phyloP scores from a whole-genome alignment of 192 early-diverging fungal species.

The Linderina pennispora region DNA sequence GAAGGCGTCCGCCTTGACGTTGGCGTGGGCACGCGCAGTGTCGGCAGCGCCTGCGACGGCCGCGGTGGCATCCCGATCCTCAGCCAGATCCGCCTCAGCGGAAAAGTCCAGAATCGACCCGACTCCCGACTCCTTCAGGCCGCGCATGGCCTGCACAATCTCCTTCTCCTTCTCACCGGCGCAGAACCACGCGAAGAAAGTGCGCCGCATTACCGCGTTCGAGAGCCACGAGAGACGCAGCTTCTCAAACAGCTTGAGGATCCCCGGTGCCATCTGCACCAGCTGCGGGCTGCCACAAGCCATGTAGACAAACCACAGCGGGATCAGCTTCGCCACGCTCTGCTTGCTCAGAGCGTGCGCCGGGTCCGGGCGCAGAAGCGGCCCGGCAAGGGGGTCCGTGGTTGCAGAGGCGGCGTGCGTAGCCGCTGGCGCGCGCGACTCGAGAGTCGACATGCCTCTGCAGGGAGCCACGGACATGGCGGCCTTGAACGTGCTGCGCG shows the following conservation, averaged over 20 bases:
- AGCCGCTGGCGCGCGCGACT: neutral
- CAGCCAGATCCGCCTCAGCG: constrained; percentile 75
- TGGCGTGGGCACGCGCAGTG: constrained; percentile 45
- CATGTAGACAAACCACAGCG: constrained; percentile 34
- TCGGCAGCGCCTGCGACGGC: no score
- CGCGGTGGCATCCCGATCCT: constrained; percentile 43
- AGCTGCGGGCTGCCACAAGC: constrained; percentile 28
- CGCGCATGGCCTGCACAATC: constrained; percentile 75
- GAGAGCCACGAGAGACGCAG: constrained; percentile 42
- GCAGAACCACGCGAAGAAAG: constrained; percentile 80
- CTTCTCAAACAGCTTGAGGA: constrained; percentile 22
- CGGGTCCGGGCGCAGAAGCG: constrained; percentile 36
- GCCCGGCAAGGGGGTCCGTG: neutral
- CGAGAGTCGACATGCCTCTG: constrained; percentile 16
- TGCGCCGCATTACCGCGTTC: constrained; percentile 70
- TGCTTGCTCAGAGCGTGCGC: constrained; percentile 31
- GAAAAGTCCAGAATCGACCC: constrained; percentile 85
- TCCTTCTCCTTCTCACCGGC: constrained; percentile 83
- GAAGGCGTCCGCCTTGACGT: constrained; percentile 62
- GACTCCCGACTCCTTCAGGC: constrained; percentile 56
- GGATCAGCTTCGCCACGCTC: constrained; percentile 29
- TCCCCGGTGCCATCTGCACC: constrained; percentile 26
- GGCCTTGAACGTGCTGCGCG: constrained; percentile 2
- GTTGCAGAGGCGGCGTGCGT: constrained; percentile 2
- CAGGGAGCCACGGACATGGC: constrained; percentile 7